Percentiles rank a stretch among this genome's conserved stretches.
Evolutionary conservation across 176 grass and related monocot species (phyloP).

Genomic region (Hsuehochloa calcarea): DNA sequence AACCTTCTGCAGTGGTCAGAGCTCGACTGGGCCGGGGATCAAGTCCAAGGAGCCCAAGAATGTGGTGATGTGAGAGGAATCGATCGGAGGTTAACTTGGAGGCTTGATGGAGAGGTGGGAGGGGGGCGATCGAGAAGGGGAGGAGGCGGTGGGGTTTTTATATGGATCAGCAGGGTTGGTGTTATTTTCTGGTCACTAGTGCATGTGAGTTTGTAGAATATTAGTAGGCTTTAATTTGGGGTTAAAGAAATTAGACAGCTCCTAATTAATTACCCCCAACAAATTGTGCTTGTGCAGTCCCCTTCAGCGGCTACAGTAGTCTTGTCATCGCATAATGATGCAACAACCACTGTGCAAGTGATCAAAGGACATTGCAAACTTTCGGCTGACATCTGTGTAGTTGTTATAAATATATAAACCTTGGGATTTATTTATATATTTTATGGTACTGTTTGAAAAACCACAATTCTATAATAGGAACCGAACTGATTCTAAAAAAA

Average conservation of each 20-base stretch:
- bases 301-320: constrained; percentile 31
- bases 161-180: constrained; percentile 24
- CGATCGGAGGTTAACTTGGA: neutral
- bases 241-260: constrained; percentile 37
- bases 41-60: neutral
- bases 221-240: constrained; percentile 25
- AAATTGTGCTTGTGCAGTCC: constrained; percentile 42
- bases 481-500: neutral
- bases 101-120: neutral
- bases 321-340: constrained; percentile 28
- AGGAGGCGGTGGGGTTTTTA: constrained; percentile 36
- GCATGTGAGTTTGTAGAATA: constrained; percentile 52
- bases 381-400: neutral
- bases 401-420: neutral
- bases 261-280: constrained; percentile 20
- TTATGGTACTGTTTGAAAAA: neutral
- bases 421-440: neutral
- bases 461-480: neutral
- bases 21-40: neutral
- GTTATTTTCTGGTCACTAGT: constrained; percentile 8
- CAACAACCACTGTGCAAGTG: constrained; percentile 36
- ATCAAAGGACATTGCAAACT: constrained; percentile 3
- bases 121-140: constrained; percentile 17
- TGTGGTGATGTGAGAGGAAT: constrained; percentile 30
- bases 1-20: neutral